phyloP scores from a whole-genome alignment of 2,329 filamentous ascomycete species.

The Tolypocladium ovalisporum region DNA sequence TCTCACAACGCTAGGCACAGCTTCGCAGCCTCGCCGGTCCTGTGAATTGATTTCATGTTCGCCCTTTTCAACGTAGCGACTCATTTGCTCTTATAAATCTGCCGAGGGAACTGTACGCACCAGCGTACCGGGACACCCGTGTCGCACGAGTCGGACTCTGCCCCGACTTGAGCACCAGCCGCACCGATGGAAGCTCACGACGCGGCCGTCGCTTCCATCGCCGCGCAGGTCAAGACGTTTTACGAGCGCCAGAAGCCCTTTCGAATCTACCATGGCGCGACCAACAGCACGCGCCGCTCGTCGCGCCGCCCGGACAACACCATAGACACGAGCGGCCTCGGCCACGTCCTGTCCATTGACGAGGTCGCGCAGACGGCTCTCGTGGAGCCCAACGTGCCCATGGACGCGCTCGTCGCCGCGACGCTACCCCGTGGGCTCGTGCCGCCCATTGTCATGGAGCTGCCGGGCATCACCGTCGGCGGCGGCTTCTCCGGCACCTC shows the following conservation, averaged over 20 bases:
- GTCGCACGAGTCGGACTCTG: background rate
- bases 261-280: slow-evolving; percentile 67
- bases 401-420: slow-evolving; percentile 51
- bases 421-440: slow-evolving; percentile 45
- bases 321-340: slow-evolving; percentile 56
- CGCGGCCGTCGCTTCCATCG: slow-evolving; percentile 29
- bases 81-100: background rate
- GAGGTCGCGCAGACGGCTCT: slow-evolving; percentile 39
- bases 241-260: slow-evolving; percentile 41
- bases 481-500: slow-evolving; percentile 58
- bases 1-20: background rate
- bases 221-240: slow-evolving; percentile 32
- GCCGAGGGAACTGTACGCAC: background rate
- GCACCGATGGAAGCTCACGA: slow-evolving; percentile 31
- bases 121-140: background rate
- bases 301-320: slow-evolving; percentile 38
- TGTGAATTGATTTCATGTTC: background rate
- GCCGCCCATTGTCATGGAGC: slow-evolving; percentile 60
- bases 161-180: background rate
- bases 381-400: slow-evolving; percentile 61
- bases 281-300: slow-evolving; percentile 60
- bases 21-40: background rate
- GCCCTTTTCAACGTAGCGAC: background rate
- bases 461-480: slow-evolving; percentile 60
- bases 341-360: slow-evolving; percentile 52